Evolutionary conservation across 495 filamentous ascomycete genomes (phyloP).

Genomic region (Margaritispora aquatica): DNA sequence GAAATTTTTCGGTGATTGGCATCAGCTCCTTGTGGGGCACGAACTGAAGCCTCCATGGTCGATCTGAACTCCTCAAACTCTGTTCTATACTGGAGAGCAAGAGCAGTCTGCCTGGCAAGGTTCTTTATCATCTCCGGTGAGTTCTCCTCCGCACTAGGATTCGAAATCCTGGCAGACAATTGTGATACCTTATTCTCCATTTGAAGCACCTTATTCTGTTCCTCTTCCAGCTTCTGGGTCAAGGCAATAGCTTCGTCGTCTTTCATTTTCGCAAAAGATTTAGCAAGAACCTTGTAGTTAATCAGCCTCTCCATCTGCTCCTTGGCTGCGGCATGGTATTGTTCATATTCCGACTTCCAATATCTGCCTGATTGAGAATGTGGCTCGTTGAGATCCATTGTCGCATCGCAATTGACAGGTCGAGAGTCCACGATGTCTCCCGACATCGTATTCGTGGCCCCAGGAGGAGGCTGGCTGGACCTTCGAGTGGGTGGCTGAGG

Average conservation of each 20-base stretch:
- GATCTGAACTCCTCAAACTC: constrained; percentile 57
- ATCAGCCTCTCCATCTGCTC: constrained; percentile 71
- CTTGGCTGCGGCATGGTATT: constrained; percentile 73
- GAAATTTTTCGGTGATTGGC: not conserved
- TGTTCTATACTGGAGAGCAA: constrained; percentile 61
- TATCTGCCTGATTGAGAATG: constrained; percentile 81
- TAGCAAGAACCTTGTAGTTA: constrained; percentile 75
- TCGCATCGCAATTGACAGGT: constrained; percentile 47
- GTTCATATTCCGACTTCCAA: constrained; percentile 88
- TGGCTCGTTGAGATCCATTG: constrained; percentile 72
- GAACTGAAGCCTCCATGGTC: constrained; percentile 32
- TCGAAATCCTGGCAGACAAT: constrained; percentile 48
- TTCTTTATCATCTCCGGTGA: constrained; percentile 45
- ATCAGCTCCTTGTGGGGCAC: not conserved
- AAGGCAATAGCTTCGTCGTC: constrained; percentile 73
- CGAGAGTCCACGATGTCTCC: not conserved
- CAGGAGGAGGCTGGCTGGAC: constrained; percentile 19
- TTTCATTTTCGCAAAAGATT: constrained; percentile 84
- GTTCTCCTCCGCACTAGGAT: constrained; percentile 31
- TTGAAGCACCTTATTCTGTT: constrained; percentile 29
- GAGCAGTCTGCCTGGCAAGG: constrained; percentile 57
- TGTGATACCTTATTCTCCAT: constrained; percentile 52
- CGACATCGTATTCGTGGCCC: constrained; percentile 8
- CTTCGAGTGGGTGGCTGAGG: not conserved
- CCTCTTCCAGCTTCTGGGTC: constrained; percentile 53